phyloP scores from a whole-genome alignment of 805 yeast genomes.

The Candida awuae region DNA sequence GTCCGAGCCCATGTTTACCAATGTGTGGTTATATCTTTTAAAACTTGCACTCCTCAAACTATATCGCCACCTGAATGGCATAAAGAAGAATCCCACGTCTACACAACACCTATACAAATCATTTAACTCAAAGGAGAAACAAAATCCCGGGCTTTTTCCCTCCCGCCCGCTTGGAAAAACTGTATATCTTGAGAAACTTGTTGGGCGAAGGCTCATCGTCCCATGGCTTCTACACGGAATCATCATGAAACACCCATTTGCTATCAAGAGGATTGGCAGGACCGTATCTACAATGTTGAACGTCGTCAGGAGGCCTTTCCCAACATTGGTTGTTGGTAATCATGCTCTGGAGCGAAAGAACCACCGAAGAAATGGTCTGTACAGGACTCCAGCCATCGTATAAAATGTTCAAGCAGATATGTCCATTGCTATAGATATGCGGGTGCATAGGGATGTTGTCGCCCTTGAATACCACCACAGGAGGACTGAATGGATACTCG shows the following conservation, averaged over 20 bases:
- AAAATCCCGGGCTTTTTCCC: too few relatives aligned
- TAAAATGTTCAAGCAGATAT: conserved; percentile 61
- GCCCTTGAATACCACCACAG: conserved; percentile 9
- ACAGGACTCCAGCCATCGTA: conserved; percentile 67
- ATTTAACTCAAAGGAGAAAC: conserved; percentile 22
- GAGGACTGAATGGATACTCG: conserved; percentile 12
- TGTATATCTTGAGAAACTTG: too few relatives aligned
- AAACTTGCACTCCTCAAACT: background rate
- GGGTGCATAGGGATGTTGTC: conserved; percentile 57
- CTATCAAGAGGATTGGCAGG: conserved; percentile 49
- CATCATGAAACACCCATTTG: conserved; percentile 54
- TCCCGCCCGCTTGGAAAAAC: too few relatives aligned
- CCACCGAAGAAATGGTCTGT: conserved; percentile 39
- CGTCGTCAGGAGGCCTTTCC: conserved; percentile 54
- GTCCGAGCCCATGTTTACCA: background rate
- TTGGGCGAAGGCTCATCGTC: too few relatives aligned
- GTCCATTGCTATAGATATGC: conserved; percentile 69
- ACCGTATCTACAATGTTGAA: conserved; percentile 39
- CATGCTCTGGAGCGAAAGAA: conserved; percentile 60
- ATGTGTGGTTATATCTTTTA: background rate
- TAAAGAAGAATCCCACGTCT: background rate
- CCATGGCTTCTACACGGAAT: too few relatives aligned
- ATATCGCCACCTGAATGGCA: background rate
- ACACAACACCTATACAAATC: background rate
- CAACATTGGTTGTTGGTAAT: conserved; percentile 38